Conservation (phyloP, 164 flowering plant genomes). For the Liquidambar formosana region DNA sequence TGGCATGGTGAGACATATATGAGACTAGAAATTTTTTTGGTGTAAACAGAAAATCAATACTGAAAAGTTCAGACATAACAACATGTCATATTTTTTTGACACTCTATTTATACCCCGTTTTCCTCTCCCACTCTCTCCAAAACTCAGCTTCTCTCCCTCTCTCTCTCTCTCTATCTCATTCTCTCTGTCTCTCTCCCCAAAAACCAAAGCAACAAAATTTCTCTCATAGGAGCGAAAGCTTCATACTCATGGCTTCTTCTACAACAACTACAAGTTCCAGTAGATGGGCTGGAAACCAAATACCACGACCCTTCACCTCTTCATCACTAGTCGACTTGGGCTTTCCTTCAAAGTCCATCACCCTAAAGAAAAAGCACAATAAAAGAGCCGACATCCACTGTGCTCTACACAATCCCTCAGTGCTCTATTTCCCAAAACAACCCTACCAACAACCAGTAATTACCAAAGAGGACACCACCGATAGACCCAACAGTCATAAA, state of each 20-base stretch:
- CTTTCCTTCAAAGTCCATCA: constrained; percentile 8
- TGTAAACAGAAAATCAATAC: no score
- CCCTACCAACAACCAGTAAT: constrained; percentile 8
- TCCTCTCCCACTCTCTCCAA: no score
- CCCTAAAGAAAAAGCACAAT: constrained; percentile 13
- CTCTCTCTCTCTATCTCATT: no score
- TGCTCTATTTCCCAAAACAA: constrained; percentile 28
- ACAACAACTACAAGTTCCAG: constrained; percentile 13
- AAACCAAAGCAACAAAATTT: not conserved
- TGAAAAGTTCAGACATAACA: no score
- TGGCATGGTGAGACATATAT: no score
- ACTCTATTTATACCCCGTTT: no score
- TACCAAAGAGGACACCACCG: constrained; percentile 2
- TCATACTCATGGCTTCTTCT: constrained; percentile 17
- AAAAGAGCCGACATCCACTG: constrained; percentile 1
- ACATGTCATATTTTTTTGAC: no score
- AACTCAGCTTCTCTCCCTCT: no score
- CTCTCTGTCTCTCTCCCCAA: no score
- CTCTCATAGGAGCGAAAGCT: not conserved
- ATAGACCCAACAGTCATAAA: constrained; percentile 3
- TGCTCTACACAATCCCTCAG: constrained; percentile 21
- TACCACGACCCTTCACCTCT: not conserved
- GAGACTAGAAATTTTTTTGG: no score
- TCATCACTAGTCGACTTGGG: constrained; percentile 17
- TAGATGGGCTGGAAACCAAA: constrained; percentile 16